Percentiles rank a stretch among this genome's conserved stretches.
Evolutionary conservation across 495 filamentous ascomycete species (phyloP).

Genomic region (Corynascus novoguineensis): DNA sequence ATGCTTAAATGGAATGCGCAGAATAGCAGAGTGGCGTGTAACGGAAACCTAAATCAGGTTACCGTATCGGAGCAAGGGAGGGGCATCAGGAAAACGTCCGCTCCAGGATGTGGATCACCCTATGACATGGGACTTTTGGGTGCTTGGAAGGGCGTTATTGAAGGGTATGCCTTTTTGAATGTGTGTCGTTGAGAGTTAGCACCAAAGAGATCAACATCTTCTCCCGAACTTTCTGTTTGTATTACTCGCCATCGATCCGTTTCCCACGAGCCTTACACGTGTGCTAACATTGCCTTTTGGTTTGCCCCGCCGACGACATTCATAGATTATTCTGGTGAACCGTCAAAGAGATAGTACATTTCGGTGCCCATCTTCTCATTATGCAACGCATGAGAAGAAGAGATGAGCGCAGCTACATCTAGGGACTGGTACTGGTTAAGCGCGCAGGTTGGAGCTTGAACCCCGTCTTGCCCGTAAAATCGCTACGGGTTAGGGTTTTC

Average conservation of each 20-base stretch:
- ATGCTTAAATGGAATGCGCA: slow-evolving; percentile 28
- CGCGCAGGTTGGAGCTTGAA: neutral
- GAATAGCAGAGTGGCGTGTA: no score
- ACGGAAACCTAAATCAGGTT: no score
- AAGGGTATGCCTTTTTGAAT: neutral
- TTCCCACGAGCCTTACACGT: neutral
- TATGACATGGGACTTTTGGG: neutral
- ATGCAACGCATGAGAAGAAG: neutral
- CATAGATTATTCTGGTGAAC: neutral
- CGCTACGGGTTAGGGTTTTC: neutral
- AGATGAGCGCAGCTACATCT: neutral
- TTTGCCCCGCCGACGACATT: neutral
- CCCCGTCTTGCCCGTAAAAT: no score
- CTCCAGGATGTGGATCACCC: neutral
- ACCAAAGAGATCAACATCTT: slow-evolving; percentile 1
- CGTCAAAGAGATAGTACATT: neutral
- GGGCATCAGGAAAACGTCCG: no score
- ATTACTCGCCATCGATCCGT: neutral
- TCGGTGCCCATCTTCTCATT: neutral
- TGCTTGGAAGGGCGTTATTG: neutral
- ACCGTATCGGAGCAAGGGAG: no score
- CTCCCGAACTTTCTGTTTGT: neutral
- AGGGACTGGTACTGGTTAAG: no score
- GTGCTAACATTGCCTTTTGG: neutral
- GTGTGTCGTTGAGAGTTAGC: neutral